Conservation (phyloP, 176 grass and related monocot species). For the Oropetium thomaeum region DNA sequence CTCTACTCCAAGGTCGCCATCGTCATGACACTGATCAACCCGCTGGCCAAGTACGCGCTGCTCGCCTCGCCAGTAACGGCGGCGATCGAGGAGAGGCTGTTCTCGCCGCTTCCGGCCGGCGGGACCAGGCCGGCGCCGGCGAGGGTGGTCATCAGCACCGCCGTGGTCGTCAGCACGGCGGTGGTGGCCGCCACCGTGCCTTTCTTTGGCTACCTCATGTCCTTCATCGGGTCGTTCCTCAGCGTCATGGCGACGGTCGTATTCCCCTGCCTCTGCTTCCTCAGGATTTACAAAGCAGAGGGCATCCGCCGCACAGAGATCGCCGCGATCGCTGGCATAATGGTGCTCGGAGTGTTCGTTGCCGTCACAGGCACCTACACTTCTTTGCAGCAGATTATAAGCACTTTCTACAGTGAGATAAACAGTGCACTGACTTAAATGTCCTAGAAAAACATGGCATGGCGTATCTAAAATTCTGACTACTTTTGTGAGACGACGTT, state of each 20-base stretch:
- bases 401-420: constrained; percentile 16
- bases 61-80: constrained; percentile 42
- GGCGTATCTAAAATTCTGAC: too few species aligned
- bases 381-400: constrained; percentile 49
- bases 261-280: constrained; percentile 59
- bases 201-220: constrained; percentile 62
- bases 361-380: constrained; percentile 41
- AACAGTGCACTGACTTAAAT: too few species aligned
- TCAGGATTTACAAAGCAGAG: constrained; percentile 42
- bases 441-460: too few species aligned
- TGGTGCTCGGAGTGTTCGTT: constrained; percentile 41
- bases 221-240: constrained; percentile 50
- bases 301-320: constrained; percentile 11
- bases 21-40: constrained; percentile 52
- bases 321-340: constrained; percentile 25
- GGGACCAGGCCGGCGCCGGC: background rate
- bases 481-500: too few species aligned
- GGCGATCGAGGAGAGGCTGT: constrained; percentile 40
- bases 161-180: constrained; percentile 38
- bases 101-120: background rate
- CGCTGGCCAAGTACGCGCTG: constrained; percentile 51
- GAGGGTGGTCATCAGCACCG: constrained; percentile 43
- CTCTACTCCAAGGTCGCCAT: constrained; percentile 56
- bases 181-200: constrained; percentile 42
- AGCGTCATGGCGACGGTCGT: constrained; percentile 45